Conservation (phyloP, 2,329 filamentous ascomycete genomes). For the Mycogone perniciosa region DNA sequence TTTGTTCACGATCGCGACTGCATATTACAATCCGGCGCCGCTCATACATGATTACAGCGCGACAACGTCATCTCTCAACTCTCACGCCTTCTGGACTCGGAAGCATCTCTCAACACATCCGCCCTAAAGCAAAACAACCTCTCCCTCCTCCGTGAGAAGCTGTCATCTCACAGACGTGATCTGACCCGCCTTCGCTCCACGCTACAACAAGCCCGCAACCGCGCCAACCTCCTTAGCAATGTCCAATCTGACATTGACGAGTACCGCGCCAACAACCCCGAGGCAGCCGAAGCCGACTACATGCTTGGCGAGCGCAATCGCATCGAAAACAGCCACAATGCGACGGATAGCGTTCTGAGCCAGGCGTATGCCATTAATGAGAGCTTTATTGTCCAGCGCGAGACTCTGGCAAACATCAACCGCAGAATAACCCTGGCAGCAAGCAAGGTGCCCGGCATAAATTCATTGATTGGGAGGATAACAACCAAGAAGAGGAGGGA, state of each 20-base stretch:
- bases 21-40: background rate
- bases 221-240: conserved; percentile 82
- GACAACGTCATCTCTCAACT: conserved; percentile 78
- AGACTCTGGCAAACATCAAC: conserved; percentile 84
- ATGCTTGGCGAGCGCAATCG: conserved; percentile 86
- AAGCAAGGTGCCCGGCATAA: conserved; percentile 87
- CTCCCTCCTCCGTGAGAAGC: conserved; percentile 81
- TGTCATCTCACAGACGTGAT: conserved; percentile 80
- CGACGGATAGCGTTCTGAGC: conserved; percentile 84
- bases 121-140: conserved; percentile 97
- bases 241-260: conserved; percentile 88
- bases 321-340: conserved; percentile 82
- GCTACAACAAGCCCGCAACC: conserved; percentile 72
- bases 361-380: conserved; percentile 97
- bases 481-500: conserved; percentile 92
- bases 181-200: conserved; percentile 66
- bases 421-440: conserved; percentile 83
- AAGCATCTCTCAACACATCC: conserved; percentile 78
- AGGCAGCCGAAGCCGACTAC: conserved; percentile 84
- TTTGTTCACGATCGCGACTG: conserved; percentile 27
- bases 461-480: conserved; percentile 85
- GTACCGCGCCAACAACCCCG: conserved; percentile 77
- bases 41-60: conserved; percentile 49
- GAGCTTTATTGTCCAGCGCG: conserved; percentile 78
- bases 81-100: conserved; percentile 83